These are phyloP conservation scores for Cyclotella atomus DNA, from an alignment of 108 stramenopile genomes.

Conservation along the genomic window DNA sequence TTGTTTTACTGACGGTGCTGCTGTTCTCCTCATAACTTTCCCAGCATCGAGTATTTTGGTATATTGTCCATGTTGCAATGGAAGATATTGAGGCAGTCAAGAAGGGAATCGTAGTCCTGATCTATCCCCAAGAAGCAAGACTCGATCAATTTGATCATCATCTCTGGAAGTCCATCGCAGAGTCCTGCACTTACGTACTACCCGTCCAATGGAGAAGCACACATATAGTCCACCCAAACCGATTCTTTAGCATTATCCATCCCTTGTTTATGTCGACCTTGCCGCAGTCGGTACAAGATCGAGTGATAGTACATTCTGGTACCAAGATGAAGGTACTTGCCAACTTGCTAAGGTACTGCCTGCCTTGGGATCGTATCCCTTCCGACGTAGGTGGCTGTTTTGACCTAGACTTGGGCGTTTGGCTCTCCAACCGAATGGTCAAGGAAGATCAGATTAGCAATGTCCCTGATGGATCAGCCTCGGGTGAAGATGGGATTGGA, in stretches of 20 bases:
- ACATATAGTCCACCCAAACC: conserved; percentile 43
- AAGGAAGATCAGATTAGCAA: conserved; percentile 27
- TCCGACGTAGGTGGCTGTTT: conserved; percentile 39
- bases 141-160: conserved; percentile 45
- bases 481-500: neutral
- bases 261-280: conserved; percentile 43
- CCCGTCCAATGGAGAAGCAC: conserved; percentile 36
- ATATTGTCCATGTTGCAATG: conserved; percentile 38
- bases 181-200: conserved; percentile 35
- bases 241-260: conserved; percentile 46
- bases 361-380: conserved; percentile 45
- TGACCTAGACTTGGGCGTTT: conserved; percentile 37
- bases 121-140: conserved; percentile 47
- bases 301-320: conserved; percentile 40
- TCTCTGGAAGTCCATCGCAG: conserved; percentile 38
- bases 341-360: conserved; percentile 35
- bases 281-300: conserved; percentile 40
- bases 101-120: conserved; percentile 31
- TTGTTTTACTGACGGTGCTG: too few species aligned
- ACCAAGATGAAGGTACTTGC: conserved; percentile 49
- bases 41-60: conserved; percentile 43
- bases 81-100: conserved; percentile 26
- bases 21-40: neutral
- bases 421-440: conserved; percentile 41
- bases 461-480: neutral